Percentiles rank a stretch among this genome's conserved stretches.
These are phyloP conservation scores for Umbelopsis vinacea DNA, from an alignment of 192 early-diverging fungal genomes.

Conservation along the genomic window DNA sequence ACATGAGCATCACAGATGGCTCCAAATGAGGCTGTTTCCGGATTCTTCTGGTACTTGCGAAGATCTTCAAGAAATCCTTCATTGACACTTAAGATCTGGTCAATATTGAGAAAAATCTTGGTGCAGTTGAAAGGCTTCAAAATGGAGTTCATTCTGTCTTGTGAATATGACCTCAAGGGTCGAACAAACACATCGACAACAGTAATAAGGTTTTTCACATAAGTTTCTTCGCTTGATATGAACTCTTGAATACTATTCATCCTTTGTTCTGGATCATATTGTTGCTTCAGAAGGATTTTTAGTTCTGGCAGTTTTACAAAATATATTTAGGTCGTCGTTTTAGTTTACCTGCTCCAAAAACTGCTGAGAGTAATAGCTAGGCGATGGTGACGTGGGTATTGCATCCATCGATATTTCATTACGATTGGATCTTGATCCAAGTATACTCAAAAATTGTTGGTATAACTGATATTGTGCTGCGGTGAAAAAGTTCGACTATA, in stretches of 20 bases:
- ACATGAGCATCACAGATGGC: conserved; percentile 44
- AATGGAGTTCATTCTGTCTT: conserved; percentile 50
- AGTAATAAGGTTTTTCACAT: conserved; percentile 61
- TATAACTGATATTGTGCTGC: conserved; percentile 20
- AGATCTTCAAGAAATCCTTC: conserved; percentile 59
- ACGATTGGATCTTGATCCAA: conserved; percentile 15
- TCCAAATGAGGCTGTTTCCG: conserved; percentile 44
- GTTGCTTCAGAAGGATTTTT: not conserved
- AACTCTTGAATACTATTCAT: conserved; percentile 61
- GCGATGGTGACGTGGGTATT: not conserved
- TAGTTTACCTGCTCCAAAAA: not conserved
- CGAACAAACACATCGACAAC: conserved; percentile 56
- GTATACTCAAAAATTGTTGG: conserved; percentile 19
- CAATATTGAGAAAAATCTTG: conserved; percentile 67
- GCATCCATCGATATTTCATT: conserved; percentile 20
- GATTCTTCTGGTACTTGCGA: conserved; percentile 38
- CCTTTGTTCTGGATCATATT: conserved; percentile 47
- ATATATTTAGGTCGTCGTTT: not conserved
- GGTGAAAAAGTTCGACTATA: not conserved
- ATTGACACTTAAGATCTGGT: conserved; percentile 58
- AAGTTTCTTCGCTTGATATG: conserved; percentile 63
- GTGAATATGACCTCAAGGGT: conserved; percentile 56
- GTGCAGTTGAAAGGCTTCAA: conserved; percentile 60
- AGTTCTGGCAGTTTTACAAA: not conserved
- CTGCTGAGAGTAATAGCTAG: conserved; percentile 1